Conservation (phyloP, 2,329 filamentous ascomycete genomes). For the Apiospora marii region DNA sequence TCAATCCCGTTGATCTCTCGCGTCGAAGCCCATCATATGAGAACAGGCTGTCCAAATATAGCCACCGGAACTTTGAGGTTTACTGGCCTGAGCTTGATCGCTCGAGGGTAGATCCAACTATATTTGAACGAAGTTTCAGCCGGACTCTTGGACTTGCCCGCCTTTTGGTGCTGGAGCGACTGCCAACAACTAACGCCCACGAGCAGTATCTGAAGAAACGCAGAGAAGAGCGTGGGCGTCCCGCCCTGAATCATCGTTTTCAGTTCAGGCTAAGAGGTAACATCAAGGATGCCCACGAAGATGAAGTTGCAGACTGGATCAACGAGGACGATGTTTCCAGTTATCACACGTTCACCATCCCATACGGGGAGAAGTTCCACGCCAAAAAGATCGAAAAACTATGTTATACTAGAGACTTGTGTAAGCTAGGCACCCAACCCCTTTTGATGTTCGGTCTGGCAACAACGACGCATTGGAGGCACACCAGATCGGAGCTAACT, state of each 20-base stretch:
- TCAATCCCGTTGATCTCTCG: conserved; percentile 80
- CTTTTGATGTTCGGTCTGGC: not conserved
- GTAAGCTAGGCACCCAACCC: conserved; percentile 37
- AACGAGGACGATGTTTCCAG: conserved; percentile 78
- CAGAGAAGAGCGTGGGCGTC: conserved; percentile 75
- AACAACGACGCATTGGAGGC: not conserved
- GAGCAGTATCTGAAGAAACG: conserved; percentile 76
- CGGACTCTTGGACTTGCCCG: conserved; percentile 80
- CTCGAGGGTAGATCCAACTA: conserved; percentile 81
- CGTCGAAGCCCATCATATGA: conserved; percentile 87
- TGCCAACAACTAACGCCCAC: conserved; percentile 73
- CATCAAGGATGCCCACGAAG: conserved; percentile 78
- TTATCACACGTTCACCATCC: conserved; percentile 80
- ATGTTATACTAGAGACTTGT: conserved; percentile 80
- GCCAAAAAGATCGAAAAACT: conserved; percentile 82
- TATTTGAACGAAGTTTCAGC: conserved; percentile 82
- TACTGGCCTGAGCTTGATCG: conserved; percentile 81
- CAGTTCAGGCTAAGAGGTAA: conserved; percentile 64
- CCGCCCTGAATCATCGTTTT: conserved; percentile 54
- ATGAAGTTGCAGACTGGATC: conserved; percentile 86
- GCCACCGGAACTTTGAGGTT: conserved; percentile 83
- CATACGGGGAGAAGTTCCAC: conserved; percentile 68
- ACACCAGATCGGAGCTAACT: not conserved
- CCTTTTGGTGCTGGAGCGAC: conserved; percentile 79
- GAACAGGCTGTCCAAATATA: conserved; percentile 86